Evolutionary conservation across 352 stramenopile genomes (phyloP).

Genomic region (Phytophthora pluvialis): DNA sequence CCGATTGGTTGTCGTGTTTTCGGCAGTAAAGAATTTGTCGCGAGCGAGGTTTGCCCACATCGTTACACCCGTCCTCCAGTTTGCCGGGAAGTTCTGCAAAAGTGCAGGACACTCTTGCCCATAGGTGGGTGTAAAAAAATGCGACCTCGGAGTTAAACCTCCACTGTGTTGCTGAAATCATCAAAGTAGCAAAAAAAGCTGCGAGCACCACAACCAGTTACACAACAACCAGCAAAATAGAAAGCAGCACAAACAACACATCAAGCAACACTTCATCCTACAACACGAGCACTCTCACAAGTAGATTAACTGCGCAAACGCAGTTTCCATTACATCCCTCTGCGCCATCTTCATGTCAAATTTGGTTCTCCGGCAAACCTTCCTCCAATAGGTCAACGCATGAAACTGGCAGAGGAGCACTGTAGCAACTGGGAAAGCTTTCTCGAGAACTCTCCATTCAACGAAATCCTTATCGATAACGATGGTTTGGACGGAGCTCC

Average conservation of each 20-base stretch:
- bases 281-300: constrained; percentile 4
- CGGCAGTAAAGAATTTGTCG: constrained; percentile 3
- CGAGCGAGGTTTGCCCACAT: constrained; percentile 17
- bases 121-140: background rate
- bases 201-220: background rate
- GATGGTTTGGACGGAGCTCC: background rate
- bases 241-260: too few species aligned
- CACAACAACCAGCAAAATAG: constrained; percentile 2
- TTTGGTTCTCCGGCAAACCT: too few species aligned
- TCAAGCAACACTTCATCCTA: background rate
- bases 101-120: background rate
- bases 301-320: constrained; percentile 13
- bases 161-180: background rate
- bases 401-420: constrained; percentile 16
- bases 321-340: background rate
- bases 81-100: background rate
- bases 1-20: constrained; percentile 13
- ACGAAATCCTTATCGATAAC: constrained; percentile 17
- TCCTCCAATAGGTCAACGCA: constrained; percentile 9
- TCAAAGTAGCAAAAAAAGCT: background rate
- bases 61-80: constrained; percentile 5
- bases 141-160: constrained; percentile 1
- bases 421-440: constrained; percentile 1
- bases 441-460: background rate
- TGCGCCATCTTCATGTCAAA: too few species aligned